phyloP scores from a whole-genome alignment of 495 filamentous ascomycete species.

The Neurospora africana region DNA sequence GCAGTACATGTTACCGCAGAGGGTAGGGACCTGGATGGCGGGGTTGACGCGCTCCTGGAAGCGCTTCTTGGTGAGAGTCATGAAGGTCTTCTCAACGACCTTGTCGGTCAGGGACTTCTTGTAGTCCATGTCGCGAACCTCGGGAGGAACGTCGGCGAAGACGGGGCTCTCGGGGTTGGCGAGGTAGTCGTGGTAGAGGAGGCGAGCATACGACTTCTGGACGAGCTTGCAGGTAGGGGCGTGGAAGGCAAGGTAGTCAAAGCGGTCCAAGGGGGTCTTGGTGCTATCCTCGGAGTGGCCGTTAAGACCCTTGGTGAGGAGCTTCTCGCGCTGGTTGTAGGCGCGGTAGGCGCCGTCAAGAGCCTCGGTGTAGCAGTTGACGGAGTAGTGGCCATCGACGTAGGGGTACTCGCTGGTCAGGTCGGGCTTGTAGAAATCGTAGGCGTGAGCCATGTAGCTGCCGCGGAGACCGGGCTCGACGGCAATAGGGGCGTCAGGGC shows the following conservation, averaged over 20 bases:
- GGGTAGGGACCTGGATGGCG: conserved; percentile 73
- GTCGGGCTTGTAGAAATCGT: conserved; percentile 99
- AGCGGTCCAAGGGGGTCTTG: conserved; percentile 74
- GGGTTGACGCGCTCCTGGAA: conserved; percentile 84
- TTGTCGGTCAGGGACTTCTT: conserved; percentile 80
- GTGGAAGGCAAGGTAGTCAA: conserved; percentile 95
- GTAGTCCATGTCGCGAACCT: conserved; percentile 79
- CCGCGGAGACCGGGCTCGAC: conserved; percentile 88
- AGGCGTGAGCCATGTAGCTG: conserved; percentile 87
- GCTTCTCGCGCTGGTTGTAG: conserved; percentile 76
- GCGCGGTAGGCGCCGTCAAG: conserved; percentile 94
- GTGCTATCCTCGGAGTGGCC: conserved; percentile 37
- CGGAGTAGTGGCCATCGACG: conserved; percentile 91
- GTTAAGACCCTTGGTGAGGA: conserved; percentile 46
- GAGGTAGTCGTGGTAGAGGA: conserved; percentile 96
- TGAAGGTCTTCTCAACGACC: conserved; percentile 89
- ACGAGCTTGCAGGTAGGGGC: conserved; percentile 97
- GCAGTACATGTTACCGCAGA: conserved; percentile 99
- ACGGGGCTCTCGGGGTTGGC: conserved; percentile 61
- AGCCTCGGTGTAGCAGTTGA: conserved; percentile 91
- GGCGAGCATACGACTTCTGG: conserved; percentile 84
- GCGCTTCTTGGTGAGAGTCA: conserved; percentile 90
- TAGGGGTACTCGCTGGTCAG: conserved; percentile 95
- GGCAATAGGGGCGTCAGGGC: conserved; percentile 82
- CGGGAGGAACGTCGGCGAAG: conserved; percentile 78